phyloP scores from a whole-genome alignment of 495 filamentous ascomycete genomes.

The Pyronema domesticum region DNA sequence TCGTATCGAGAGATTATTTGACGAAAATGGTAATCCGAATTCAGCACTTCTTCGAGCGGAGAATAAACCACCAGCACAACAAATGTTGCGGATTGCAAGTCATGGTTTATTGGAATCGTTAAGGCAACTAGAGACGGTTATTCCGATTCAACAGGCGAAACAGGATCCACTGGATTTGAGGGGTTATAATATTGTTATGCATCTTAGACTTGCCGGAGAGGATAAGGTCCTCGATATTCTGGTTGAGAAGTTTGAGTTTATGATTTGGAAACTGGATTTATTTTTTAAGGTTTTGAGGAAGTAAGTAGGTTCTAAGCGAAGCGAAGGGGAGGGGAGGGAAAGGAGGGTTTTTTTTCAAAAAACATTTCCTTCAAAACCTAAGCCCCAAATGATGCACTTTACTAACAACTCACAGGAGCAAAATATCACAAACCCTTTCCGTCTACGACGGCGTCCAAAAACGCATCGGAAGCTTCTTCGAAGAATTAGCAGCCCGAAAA shows the following conservation, averaged over 20 bases:
- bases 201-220: not conserved
- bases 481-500: constrained; percentile 1
- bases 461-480: constrained; percentile 3
- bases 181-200: constrained; percentile 2
- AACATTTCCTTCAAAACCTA: not conserved
- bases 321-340: too few species aligned
- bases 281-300: constrained; percentile 12
- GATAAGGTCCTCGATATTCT: not conserved
- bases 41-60: constrained; percentile 13
- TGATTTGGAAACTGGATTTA: constrained; percentile 12
- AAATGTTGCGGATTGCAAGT: constrained; percentile 17
- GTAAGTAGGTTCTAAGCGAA: too few species aligned
- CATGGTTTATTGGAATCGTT: constrained; percentile 13
- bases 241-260: constrained; percentile 11
- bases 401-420: constrained; percentile 4
- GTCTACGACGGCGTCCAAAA: constrained; percentile 4
- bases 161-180: not conserved
- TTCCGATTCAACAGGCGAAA: not conserved
- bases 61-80: constrained; percentile 14
- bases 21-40: constrained; percentile 18
- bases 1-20: constrained; percentile 15
- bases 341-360: not conserved
- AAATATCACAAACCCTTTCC: constrained; percentile 3
- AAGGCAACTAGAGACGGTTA: constrained; percentile 4
- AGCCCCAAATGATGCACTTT: not conserved